Conservation (phyloP, 2,329 filamentous ascomycete genomes). For the Trichoderma oligosporum region DNA sequence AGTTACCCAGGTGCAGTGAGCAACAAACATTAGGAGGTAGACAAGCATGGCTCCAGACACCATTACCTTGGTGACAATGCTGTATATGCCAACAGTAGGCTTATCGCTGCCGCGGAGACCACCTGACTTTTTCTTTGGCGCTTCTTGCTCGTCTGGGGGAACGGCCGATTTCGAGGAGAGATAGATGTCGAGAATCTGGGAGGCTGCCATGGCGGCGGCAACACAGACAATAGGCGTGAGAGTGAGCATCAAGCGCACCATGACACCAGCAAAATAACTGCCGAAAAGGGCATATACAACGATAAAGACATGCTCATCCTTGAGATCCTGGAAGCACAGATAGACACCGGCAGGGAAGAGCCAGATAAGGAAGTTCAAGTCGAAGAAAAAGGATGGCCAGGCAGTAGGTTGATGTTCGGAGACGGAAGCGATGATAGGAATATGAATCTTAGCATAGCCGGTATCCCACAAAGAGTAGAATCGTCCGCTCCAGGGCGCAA, state of each 20-base stretch:
- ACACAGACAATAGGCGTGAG: conserved; percentile 95
- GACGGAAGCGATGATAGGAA: conserved; percentile 98
- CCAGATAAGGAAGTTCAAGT: conserved; percentile 97
- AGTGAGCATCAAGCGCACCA: conserved; percentile 98
- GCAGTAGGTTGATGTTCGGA: conserved; percentile 98
- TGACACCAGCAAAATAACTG: conserved; percentile 98
- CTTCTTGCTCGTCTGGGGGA: conserved; percentile 44
- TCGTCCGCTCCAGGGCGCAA: conserved; percentile 95
- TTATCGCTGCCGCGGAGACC: conserved; percentile 67
- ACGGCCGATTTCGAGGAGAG: conserved; percentile 63
- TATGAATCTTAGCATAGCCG: conserved; percentile 97
- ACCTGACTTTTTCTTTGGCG: conserved; percentile 55
- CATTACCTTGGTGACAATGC: conserved; percentile 70
- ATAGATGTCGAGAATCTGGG: conserved; percentile 84
- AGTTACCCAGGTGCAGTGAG: conserved; percentile 98
- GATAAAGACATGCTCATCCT: conserved; percentile 95
- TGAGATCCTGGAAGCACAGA: conserved; percentile 90
- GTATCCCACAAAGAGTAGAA: conserved; percentile 99
- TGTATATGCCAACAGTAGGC: conserved; percentile 81
- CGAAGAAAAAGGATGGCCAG: conserved; percentile 99
- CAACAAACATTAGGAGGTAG: conserved; percentile 88
- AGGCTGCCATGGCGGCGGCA: conserved; percentile 82
- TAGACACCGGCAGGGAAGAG: conserved; percentile 98
- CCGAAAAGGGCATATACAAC: conserved; percentile 95
- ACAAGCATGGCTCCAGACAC: conserved; percentile 68